These are phyloP conservation scores for Beauveria caledonica DNA, from an alignment of 2,329 filamentous ascomycete genomes.

Conservation along the genomic window DNA sequence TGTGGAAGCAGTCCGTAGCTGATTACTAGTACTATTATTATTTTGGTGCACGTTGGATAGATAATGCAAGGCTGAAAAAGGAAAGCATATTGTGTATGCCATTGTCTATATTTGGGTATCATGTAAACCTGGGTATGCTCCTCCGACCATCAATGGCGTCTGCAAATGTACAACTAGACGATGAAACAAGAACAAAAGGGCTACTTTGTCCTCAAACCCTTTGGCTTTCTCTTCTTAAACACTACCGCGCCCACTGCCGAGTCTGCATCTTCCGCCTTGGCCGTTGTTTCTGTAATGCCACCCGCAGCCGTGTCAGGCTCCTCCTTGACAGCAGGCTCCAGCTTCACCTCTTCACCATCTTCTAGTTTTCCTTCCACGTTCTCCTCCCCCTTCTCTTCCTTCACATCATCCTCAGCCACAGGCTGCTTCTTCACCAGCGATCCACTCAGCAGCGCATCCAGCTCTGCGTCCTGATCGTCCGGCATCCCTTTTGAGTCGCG, in stretches of 20 bases:
- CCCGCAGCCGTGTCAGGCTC: slow-evolving; percentile 24
- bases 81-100: not conserved
- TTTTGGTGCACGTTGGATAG: not conserved
- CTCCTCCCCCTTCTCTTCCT: slow-evolving; percentile 13
- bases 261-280: slow-evolving; percentile 31
- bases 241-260: slow-evolving; percentile 44
- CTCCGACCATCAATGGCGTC: not conserved
- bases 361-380: slow-evolving; percentile 18
- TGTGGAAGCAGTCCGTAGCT: too few relatives aligned
- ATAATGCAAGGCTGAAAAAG: not conserved
- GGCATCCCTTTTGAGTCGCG: slow-evolving; percentile 42
- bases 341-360: slow-evolving; percentile 15
- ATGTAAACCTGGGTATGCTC: not conserved
- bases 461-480: slow-evolving; percentile 42
- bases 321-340: slow-evolving; percentile 28
- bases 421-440: slow-evolving; percentile 19
- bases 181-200: not conserved
- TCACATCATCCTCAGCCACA: slow-evolving; percentile 8
- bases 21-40: too few relatives aligned
- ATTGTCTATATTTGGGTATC: not conserved
- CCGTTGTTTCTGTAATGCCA: slow-evolving; percentile 10
- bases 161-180: not conserved
- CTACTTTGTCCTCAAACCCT: slow-evolving; percentile 40
- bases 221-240: slow-evolving; percentile 74
- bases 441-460: slow-evolving; percentile 52